These are phyloP conservation scores for Lactifluus volemus DNA, from an alignment of 768 basidiomycete genomes.

Conservation along the genomic window DNA sequence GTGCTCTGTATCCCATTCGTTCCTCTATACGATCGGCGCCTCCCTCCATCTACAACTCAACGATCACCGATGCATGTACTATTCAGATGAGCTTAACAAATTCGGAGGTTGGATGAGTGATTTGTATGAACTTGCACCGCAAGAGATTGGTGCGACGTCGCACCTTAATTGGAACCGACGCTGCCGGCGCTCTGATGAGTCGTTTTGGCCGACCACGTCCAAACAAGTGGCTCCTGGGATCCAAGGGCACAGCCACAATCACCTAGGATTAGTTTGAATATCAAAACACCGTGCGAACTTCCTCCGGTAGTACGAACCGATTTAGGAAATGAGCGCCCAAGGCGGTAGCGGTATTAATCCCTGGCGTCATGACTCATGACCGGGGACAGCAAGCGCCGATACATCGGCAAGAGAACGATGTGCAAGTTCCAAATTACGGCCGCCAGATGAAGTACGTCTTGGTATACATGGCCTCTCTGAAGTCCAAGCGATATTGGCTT, in stretches of 20 bases:
- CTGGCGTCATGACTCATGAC: background rate
- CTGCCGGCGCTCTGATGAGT: background rate
- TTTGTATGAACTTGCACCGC: background rate
- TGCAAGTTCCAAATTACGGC: background rate
- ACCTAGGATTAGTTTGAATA: background rate
- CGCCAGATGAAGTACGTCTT: background rate
- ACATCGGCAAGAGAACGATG: background rate
- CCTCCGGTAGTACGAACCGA: conserved; percentile 3
- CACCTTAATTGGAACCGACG: background rate
- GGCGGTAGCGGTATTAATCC: background rate
- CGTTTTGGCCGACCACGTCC: background rate
- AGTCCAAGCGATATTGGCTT: background rate
- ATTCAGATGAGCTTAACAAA: background rate
- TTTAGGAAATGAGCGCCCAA: conserved; percentile 1
- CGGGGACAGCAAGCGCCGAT: background rate
- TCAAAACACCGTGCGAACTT: background rate
- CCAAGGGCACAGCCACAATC: conserved; percentile 14
- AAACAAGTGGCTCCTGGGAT: background rate
- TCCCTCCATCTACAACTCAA: background rate
- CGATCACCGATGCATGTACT: background rate
- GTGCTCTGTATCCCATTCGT: background rate
- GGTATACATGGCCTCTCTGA: background rate
- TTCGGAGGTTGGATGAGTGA: background rate
- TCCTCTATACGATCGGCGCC: background rate
- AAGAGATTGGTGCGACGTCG: background rate